Evolutionary conservation across 768 basidiomycete genomes (phyloP), one percentile per base, ranked within the genome.

Genomic region (Galerina marginata): DNA sequence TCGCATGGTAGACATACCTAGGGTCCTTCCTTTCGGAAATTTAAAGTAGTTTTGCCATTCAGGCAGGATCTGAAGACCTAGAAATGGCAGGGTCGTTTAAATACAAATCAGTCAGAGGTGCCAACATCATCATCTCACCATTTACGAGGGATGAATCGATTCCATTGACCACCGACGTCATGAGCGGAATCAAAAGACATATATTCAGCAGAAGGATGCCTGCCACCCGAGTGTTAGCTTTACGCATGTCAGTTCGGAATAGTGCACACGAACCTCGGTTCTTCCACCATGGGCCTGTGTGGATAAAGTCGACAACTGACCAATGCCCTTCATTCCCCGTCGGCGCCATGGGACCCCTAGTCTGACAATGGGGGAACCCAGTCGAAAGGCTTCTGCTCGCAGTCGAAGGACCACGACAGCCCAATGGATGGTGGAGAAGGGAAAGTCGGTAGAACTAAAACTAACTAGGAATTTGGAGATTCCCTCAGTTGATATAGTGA

Each of bases 131-230:
- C 47, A 36, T 29, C 58, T 37, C 57, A 81, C 76, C 77, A 65
- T 89, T 89, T 14, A 88, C 78, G 46, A 88, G 72, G n/a, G 87
- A 89, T 3, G 86, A 85, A 68, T 90, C 87, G 51, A 88, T 80
- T 25, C 90, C 89, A 72, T 89, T 90, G 50, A 83, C 82, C 12
- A 82, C 75, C 15, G 87, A 83, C 14, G 89, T 88, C 57, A 90
- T 72, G n/a, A 91, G 77, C 2, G 89, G 86, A 14, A 90, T 74
- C 14, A 86, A 56, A 36, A 90, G 76, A 65, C 81, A 85, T 5
- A 89, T 58, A 69, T 89, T 89, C 40, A 89, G 72, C 50, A 80
- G 56, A 29, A 88, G 72, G 47, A 89, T 82, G 26, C 87, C 88
- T 88, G 46, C 33, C 14, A 51, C 25, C 33, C 48, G 42, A 52